A percentile compares a stretch with the other conserved stretches of the same genome.
These are phyloP conservation scores for Pycnococcus provasolii DNA, from an alignment of 139 green algal species.

Conservation along the genomic window DNA sequence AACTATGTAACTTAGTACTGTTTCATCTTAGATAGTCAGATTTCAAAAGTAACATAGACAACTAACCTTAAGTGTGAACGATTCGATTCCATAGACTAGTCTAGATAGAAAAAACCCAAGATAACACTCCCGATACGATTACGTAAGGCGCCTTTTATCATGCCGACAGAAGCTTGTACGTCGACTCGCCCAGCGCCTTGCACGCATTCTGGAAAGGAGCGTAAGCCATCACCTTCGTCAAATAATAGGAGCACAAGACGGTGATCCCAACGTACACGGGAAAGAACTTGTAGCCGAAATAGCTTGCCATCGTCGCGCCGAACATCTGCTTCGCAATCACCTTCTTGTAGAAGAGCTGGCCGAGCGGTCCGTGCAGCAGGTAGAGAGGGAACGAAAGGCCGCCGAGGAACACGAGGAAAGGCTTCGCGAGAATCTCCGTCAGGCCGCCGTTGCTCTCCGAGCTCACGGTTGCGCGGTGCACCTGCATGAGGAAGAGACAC, in stretches of 20 bases:
- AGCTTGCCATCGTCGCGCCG: conserved; percentile 8
- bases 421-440: conserved; percentile 4
- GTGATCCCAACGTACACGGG: conserved; percentile 8
- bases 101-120: too few species aligned
- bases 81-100: too few species aligned
- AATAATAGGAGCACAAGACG: background rate
- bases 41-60: too few species aligned
- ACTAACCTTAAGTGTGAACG: too few species aligned
- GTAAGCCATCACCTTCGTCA: too few species aligned
- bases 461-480: conserved; percentile 20
- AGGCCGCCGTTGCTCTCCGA: background rate
- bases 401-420: conserved; percentile 20
- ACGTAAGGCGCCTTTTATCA: too few species aligned
- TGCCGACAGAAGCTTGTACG: too few species aligned
- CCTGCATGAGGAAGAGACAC: conserved; percentile 19
- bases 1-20: too few species aligned
- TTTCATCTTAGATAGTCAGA: too few species aligned
- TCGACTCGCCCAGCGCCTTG: too few species aligned
- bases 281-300: conserved; percentile 20
- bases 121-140: too few species aligned
- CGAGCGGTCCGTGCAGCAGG: conserved; percentile 31
- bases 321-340: conserved; percentile 21
- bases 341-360: conserved; percentile 32
- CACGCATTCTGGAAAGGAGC: too few species aligned
- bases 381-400: conserved; percentile 30